A percentile compares a stretch with the other conserved stretches of the same genome.
These are phyloP conservation scores for Cephaloascus albidus DNA, from an alignment of 805 yeast genomes.

Conservation along the genomic window DNA sequence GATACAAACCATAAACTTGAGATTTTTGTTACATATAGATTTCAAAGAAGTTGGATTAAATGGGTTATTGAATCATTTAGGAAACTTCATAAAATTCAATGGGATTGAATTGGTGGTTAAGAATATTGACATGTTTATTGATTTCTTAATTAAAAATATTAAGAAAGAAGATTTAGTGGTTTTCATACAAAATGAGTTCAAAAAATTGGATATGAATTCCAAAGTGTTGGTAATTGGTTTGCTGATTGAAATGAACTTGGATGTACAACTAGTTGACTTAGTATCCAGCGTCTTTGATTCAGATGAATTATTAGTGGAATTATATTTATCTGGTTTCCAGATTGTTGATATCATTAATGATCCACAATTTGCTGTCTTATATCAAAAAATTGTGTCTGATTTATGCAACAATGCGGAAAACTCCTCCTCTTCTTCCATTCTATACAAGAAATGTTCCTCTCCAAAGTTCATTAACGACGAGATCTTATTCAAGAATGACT, in stretches of 20 bases:
- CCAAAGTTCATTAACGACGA: not conserved
- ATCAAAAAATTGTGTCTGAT: slow-evolving; percentile 13
- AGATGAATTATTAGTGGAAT: slow-evolving; percentile 8
- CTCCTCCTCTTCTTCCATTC: not conserved
- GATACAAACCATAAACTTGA: slow-evolving; percentile 42
- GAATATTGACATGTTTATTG: slow-evolving; percentile 24
- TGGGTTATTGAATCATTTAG: slow-evolving; percentile 22
- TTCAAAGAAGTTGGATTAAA: slow-evolving; percentile 13
- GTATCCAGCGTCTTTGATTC: slow-evolving; percentile 7
- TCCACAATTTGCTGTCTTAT: slow-evolving; percentile 7
- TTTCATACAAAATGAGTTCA: slow-evolving; percentile 4
- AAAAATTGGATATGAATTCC: slow-evolving; percentile 7
- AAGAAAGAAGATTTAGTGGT: slow-evolving; percentile 6
- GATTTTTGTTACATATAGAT: slow-evolving; percentile 30
- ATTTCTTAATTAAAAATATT: slow-evolving; percentile 8
- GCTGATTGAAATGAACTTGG: slow-evolving; percentile 2
- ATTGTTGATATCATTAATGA: slow-evolving; percentile 11
- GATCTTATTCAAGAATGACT: not conserved
- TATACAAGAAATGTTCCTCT: not conserved
- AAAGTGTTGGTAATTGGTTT: slow-evolving; percentile 7
- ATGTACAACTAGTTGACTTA: slow-evolving; percentile 6
- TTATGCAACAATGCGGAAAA: slow-evolving; percentile 11
- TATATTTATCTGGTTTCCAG: slow-evolving; percentile 6
- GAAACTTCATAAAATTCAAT: slow-evolving; percentile 20
- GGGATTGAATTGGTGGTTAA: slow-evolving; percentile 21